Base-by-base conservation (phyloP, 2,329 filamentous ascomycete species). In the Fonsecaea monophora region DNA sequence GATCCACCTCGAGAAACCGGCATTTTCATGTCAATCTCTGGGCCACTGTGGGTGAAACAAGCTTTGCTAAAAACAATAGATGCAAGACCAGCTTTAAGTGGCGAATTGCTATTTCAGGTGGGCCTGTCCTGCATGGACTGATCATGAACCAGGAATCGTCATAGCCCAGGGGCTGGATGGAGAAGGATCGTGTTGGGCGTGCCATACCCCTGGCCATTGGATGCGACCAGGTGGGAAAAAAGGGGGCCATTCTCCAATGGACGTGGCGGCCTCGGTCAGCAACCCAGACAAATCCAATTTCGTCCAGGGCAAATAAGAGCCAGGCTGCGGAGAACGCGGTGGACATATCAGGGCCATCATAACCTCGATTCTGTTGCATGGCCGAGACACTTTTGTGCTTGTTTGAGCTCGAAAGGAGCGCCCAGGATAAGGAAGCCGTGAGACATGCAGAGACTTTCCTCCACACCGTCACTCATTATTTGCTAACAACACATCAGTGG, bases 91-190 rank as follows among this genome's bases (percentile, higher is more conserved):
- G 53, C 35, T 32, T 42, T 35, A 15, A 60, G 66, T 70, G 69
- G 69, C 69, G 59, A 70, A 56, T 67, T 62, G 64, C 64, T 63
- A 60, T 63, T 67, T 67, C 66, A 65, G 63, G 66, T 70, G 68
- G 68, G 34, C 48, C 61, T 40, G 38, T 15, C 54, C 58, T 5
- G 30, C 32, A 30, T 56, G 48, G 48, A 40, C 58, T 50, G 48
- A 54, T 25, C 7, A 4, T 12, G 21, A 25, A 9, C 45, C 45
- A 50, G 45, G 21, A 60, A n/a, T 60, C 40, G 57, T 37, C 38
- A 60, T 50, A 18, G 15, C 40, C 8, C n/a, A 50, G 45, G 45
- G 57, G 57, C 13, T 40, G 18, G 21, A 30, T 37, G 8, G 55
- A 13, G 10, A n/a, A n/a, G 30, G 42, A 34, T n/a, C 30, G 8